Conservation (phyloP, 140 eudicot genomes). For the Oenanthe javanica region DNA sequence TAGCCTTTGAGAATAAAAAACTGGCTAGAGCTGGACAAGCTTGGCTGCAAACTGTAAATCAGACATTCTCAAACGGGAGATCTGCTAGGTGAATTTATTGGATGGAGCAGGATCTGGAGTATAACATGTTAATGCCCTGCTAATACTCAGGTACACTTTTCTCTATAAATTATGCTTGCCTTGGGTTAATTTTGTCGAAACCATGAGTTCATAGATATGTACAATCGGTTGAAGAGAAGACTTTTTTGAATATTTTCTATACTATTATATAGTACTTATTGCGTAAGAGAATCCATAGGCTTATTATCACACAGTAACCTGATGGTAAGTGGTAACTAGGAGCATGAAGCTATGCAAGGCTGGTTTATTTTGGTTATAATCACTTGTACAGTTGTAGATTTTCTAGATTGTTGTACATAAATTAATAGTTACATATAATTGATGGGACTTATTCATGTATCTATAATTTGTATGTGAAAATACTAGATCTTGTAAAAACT, state of each 20-base stretch:
- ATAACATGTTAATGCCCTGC: not conserved
- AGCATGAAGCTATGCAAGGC: not conserved
- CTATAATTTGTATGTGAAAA: not conserved
- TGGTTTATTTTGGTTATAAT: not conserved
- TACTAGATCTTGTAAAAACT: too few relatives aligned
- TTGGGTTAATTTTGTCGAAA: not conserved
- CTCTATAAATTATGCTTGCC: conserved; percentile 1
- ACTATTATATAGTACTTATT: not conserved
- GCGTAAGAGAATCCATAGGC: not conserved
- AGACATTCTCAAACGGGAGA: not conserved
- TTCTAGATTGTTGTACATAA: not conserved
- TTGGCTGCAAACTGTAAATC: conserved; percentile 18
- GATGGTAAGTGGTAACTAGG: not conserved
- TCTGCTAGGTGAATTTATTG: not conserved
- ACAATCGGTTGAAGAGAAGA: not conserved
- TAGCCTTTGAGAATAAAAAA: conserved; percentile 26
- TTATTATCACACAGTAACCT: not conserved
- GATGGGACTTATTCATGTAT: not conserved
- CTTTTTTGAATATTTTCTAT: too few relatives aligned
- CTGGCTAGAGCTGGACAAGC: conserved; percentile 23
- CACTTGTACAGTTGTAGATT: not conserved
- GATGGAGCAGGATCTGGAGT: not conserved
- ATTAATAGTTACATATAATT: not conserved
- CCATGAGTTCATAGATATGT: not conserved
- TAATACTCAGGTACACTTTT: not conserved